phyloP scores from a whole-genome alignment of 306 rosid species.

The Vigna angularis region DNA sequence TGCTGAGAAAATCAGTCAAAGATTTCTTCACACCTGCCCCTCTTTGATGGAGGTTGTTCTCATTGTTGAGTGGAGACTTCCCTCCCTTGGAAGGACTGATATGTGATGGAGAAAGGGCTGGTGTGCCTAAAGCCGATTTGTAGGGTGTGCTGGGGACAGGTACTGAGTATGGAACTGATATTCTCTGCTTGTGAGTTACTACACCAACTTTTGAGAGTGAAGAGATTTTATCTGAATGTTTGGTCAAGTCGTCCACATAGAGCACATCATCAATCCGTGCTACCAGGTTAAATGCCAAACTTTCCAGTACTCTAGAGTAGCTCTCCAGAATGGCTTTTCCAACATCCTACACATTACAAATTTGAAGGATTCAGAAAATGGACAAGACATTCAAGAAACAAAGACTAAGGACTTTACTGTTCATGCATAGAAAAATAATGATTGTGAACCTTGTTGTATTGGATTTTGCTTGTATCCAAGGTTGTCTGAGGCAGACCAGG shows the following conservation, averaged over 20 bases:
- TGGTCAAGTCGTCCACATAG: slow-evolving; percentile 83
- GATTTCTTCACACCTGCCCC: slow-evolving; percentile 73
- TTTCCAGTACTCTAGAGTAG: slow-evolving; percentile 91
- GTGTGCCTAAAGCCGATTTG: slow-evolving; percentile 71
- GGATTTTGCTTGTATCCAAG: slow-evolving; percentile 93
- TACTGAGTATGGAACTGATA: slow-evolving; percentile 60
- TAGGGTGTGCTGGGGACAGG: slow-evolving; percentile 78
- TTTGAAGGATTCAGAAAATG: slow-evolving; percentile 4
- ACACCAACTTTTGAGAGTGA: slow-evolving; percentile 72
- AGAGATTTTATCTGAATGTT: slow-evolving; percentile 68
- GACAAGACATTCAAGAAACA: slow-evolving; percentile 12
- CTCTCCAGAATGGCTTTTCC: slow-evolving; percentile 95
- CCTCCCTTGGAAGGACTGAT: slow-evolving; percentile 62
- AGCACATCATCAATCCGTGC: slow-evolving; percentile 94
- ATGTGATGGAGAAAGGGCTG: slow-evolving; percentile 74
- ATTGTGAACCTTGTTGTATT: slow-evolving; percentile 79
- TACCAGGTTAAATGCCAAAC: slow-evolving; percentile 82
- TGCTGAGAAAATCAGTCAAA: slow-evolving; percentile 80
- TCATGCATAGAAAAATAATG: background rate
- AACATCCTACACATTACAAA: slow-evolving; percentile 66
- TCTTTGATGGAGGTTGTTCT: slow-evolving; percentile 54
- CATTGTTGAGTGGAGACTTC: slow-evolving; percentile 58
- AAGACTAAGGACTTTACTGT: background rate
- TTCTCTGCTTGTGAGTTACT: slow-evolving; percentile 60
- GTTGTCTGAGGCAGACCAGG: slow-evolving; percentile 94